Evolutionary conservation across 2,329 filamentous ascomycete genomes (phyloP).

Genomic region (Curvularia eragrostidis): DNA sequence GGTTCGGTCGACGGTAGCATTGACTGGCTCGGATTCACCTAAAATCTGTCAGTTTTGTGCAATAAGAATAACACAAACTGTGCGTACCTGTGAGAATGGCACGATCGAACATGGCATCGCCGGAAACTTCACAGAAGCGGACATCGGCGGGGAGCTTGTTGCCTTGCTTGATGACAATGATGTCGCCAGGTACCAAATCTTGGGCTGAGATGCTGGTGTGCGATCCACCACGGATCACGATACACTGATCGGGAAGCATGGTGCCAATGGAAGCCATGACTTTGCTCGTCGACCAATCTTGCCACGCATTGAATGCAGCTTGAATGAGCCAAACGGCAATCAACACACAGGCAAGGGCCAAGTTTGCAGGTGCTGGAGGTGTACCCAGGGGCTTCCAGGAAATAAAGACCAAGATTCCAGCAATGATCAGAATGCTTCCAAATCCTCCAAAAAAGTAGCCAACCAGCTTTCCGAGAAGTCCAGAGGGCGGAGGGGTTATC

Average conservation of each 20-base stretch:
- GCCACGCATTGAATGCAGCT: constrained; percentile 63
- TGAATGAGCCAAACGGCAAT: constrained; percentile 70
- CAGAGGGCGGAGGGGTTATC: constrained; percentile 69
- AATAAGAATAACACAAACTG: neutral
- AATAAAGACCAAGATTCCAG: constrained; percentile 74
- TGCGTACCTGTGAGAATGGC: constrained; percentile 70
- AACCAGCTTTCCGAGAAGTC: constrained; percentile 63
- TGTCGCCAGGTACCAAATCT: constrained; percentile 74
- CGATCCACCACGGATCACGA: constrained; percentile 67
- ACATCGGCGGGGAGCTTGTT: constrained; percentile 78
- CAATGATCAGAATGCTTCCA: constrained; percentile 72
- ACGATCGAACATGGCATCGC: constrained; percentile 74
- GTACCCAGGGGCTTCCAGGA: constrained; percentile 77
- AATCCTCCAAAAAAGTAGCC: constrained; percentile 82
- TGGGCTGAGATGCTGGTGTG: constrained; percentile 59
- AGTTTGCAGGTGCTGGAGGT: constrained; percentile 73
- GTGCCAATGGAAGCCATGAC: constrained; percentile 82
- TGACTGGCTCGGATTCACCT: constrained; percentile 71
- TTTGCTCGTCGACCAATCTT: constrained; percentile 75
- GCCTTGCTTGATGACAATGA: constrained; percentile 71
- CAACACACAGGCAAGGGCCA: constrained; percentile 75
- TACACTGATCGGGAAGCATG: constrained; percentile 78
- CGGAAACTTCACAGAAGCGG: constrained; percentile 71
- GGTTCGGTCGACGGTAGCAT: constrained; percentile 66
- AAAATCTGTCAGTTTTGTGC: constrained; percentile 15